Percentiles rank a stretch among this genome's conserved stretches.
These are phyloP conservation scores for Atkinsonella hypoxylon DNA, from an alignment of 2,329 filamentous ascomycete genomes.

Conservation along the genomic window DNA sequence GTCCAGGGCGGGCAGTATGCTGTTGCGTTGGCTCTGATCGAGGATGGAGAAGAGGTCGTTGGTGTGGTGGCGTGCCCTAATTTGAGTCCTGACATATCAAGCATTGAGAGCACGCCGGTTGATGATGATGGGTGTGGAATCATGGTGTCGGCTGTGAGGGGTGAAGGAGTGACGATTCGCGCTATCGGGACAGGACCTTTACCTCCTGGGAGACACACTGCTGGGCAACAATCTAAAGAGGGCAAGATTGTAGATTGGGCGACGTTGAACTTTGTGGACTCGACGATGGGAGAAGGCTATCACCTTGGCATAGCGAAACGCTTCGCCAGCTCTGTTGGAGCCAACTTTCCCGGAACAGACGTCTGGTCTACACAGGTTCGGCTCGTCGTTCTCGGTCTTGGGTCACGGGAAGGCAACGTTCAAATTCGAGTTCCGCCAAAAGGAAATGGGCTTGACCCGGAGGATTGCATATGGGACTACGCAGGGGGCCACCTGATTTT, in stretches of 20 bases:
- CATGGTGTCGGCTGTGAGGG: constrained; percentile 25
- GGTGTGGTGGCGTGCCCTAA: constrained; percentile 38
- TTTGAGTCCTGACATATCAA: not conserved
- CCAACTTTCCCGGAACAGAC: not conserved
- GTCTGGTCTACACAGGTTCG: not conserved
- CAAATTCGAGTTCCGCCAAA: not conserved
- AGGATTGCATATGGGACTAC: constrained; percentile 38
- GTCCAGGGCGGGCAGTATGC: constrained; percentile 42
- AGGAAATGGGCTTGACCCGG: not conserved
- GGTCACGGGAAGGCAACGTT: not conserved
- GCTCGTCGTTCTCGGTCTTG: not conserved
- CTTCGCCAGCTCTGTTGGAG: not conserved
- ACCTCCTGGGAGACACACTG: not conserved
- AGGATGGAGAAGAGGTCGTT: constrained; percentile 36
- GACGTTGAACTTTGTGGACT: not conserved
- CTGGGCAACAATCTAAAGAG: not conserved
- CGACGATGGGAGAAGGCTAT: not conserved
- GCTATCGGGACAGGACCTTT: not conserved
- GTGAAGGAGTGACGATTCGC: constrained; percentile 28
- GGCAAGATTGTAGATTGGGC: not conserved
- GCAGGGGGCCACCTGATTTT: constrained; percentile 48
- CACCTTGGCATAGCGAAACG: not conserved
- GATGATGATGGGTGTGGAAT: not conserved
- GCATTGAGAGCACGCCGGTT: not conserved
- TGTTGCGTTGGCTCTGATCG: constrained; percentile 42